phyloP scores from a whole-genome alignment of 371 early-diverging fungal species.

The Saksenaea oblongispora region DNA sequence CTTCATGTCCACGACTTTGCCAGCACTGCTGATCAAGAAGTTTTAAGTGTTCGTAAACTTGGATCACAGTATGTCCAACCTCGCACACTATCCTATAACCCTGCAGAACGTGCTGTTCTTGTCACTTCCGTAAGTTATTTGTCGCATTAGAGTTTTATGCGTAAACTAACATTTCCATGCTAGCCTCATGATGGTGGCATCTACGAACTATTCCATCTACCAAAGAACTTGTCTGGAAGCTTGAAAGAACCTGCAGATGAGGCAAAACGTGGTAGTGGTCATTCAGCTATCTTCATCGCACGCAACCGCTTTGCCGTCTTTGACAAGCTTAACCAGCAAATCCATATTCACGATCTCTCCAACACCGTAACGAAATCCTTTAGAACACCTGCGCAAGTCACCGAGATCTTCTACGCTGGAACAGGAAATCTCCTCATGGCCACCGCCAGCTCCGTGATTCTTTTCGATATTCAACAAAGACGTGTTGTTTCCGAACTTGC shows the following conservation, averaged over 20 bases:
- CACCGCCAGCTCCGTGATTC: slow-evolving; percentile 79
- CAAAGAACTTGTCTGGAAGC: slow-evolving; percentile 72
- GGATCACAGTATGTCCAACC: slow-evolving; percentile 72
- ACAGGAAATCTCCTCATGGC: slow-evolving; percentile 82
- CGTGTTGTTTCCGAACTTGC: slow-evolving; percentile 72
- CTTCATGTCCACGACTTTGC: slow-evolving; percentile 81
- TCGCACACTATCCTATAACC: slow-evolving; percentile 89
- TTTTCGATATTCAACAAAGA: slow-evolving; percentile 89
- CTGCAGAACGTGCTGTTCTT: slow-evolving; percentile 88
- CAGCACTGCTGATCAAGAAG: slow-evolving; percentile 72
- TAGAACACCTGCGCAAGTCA: slow-evolving; percentile 73
- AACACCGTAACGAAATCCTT: slow-evolving; percentile 90
- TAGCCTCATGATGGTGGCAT: slow-evolving; percentile 83
- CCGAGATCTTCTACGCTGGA: slow-evolving; percentile 87
- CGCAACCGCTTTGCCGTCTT: slow-evolving; percentile 95
- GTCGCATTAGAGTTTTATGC: background rate
- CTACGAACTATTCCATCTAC: slow-evolving; percentile 84
- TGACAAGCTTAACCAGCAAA: slow-evolving; percentile 75
- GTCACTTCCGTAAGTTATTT: slow-evolving; percentile 64
- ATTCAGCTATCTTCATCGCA: slow-evolving; percentile 89
- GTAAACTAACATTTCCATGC: background rate
- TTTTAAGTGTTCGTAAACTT: slow-evolving; percentile 71
- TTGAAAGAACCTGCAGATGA: slow-evolving; percentile 65
- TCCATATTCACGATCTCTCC: slow-evolving; percentile 79
- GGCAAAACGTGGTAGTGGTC: slow-evolving; percentile 76